These are phyloP conservation scores for Incumbomyces delicatus DNA, from an alignment of 2,329 filamentous ascomycete genomes.

Conservation along the genomic window DNA sequence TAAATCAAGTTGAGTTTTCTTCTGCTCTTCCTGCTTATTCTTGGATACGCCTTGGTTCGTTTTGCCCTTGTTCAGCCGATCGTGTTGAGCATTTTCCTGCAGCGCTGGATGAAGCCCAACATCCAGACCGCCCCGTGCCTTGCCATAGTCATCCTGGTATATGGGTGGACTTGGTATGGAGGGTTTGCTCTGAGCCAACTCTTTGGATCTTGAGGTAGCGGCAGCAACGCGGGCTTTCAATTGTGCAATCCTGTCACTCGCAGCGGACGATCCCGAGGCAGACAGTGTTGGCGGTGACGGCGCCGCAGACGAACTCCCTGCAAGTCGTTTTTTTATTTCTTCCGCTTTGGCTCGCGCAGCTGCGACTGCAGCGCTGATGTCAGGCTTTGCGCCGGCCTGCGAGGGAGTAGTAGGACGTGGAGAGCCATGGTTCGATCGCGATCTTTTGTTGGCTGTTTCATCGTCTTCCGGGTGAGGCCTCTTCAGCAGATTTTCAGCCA, in stretches of 20 bases:
- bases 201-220: constrained; percentile 48
- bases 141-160: constrained; percentile 39
- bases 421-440: constrained; percentile 42
- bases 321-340: constrained; percentile 38
- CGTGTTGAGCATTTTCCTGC: constrained; percentile 37
- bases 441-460: constrained; percentile 35
- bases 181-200: constrained; percentile 37
- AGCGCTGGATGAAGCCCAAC: constrained; percentile 71
- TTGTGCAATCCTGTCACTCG: constrained; percentile 60
- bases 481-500: constrained; percentile 39
- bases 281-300: constrained; percentile 28
- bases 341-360: constrained; percentile 40
- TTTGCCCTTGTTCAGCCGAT: constrained; percentile 32
- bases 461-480: constrained; percentile 40
- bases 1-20: constrained; percentile 45
- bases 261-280: constrained; percentile 26
- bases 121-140: constrained; percentile 58
- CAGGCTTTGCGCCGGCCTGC: constrained; percentile 27
- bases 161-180: constrained; percentile 33
- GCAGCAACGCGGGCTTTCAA: constrained; percentile 72
- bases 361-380: constrained; percentile 39
- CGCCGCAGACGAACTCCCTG: constrained; percentile 24
- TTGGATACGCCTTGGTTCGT: constrained; percentile 8
- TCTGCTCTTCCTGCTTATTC: constrained; percentile 32
- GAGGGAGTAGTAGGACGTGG: constrained; percentile 31